Percentiles rank a stretch among this genome's conserved stretches.
Conservation (phyloP, 495 filamentous ascomycete genomes). For the Neurospora sp. region DNA sequence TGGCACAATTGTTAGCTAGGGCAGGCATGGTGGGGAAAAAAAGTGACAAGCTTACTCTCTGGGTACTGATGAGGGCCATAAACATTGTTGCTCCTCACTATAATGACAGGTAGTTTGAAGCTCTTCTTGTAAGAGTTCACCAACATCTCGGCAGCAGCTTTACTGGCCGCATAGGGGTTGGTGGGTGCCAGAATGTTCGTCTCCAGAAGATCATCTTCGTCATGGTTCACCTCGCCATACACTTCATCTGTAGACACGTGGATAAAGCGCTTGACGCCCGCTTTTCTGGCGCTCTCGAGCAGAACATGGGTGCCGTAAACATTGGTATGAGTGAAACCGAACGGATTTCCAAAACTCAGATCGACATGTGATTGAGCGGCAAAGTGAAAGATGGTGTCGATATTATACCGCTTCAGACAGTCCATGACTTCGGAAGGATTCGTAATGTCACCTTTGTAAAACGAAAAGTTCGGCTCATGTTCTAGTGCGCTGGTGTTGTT, state of each 20-base stretch:
- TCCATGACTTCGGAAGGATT: conserved; percentile 49
- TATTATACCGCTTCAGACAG: conserved; percentile 48
- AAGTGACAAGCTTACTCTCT: conserved; percentile 47
- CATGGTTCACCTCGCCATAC: conserved; percentile 60
- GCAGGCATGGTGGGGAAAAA: background rate
- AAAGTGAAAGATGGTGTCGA: conserved; percentile 71
- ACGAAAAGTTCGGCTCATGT: conserved; percentile 57
- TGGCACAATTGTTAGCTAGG: conserved; percentile 14
- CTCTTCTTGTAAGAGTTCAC: conserved; percentile 65
- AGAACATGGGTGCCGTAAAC: conserved; percentile 66
- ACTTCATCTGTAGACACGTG: conserved; percentile 72
- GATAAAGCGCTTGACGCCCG: conserved; percentile 55
- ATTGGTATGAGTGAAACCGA: conserved; percentile 60
- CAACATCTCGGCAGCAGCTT: conserved; percentile 73
- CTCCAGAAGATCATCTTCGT: conserved; percentile 51
- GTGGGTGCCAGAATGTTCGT: conserved; percentile 54
- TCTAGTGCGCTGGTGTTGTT: conserved; percentile 58
- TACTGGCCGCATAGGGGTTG: conserved; percentile 70
- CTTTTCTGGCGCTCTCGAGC: conserved; percentile 55
- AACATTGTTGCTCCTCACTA: conserved; percentile 69
- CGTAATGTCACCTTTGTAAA: conserved; percentile 62
- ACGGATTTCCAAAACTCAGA: conserved; percentile 60
- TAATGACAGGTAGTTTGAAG: conserved; percentile 60
- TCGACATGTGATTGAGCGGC: conserved; percentile 70
- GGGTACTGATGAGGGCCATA: conserved; percentile 73